phyloP scores from a whole-genome alignment of 345 rosid genomes.

The Populus nigra region DNA sequence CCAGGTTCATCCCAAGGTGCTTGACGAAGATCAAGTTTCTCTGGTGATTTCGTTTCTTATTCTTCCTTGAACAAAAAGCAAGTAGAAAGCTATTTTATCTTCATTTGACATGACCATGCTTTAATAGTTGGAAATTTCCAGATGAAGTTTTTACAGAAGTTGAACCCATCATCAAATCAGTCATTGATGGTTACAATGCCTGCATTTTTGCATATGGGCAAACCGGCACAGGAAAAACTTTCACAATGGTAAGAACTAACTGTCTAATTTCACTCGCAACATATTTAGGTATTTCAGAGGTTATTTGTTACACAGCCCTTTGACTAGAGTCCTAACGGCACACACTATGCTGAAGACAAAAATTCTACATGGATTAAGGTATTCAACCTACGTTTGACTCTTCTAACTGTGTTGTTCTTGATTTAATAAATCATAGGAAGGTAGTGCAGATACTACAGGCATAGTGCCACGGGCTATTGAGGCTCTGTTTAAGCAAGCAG shows the following conservation, averaged over 20 bases:
- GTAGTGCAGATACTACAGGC: slow-evolving; percentile 58
- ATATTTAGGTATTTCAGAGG: too few relatives aligned
- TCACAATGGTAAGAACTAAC: slow-evolving; percentile 56
- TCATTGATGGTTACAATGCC: slow-evolving; percentile 78
- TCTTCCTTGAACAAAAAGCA: not conserved
- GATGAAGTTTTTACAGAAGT: slow-evolving; percentile 77
- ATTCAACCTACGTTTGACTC: not conserved
- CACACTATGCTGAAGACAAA: too few relatives aligned
- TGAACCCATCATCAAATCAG: slow-evolving; percentile 74
- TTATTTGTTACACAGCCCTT: not conserved
- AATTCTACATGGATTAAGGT: not conserved
- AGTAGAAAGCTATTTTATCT: not conserved
- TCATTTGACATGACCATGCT: not conserved
- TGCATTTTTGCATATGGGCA: slow-evolving; percentile 83
- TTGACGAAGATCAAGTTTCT: not conserved
- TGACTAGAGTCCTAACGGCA: too few relatives aligned
- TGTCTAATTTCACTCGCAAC: not conserved
- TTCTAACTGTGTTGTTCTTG: slow-evolving; percentile 4
- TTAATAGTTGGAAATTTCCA: slow-evolving; percentile 29
- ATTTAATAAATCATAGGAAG: slow-evolving; percentile 47
- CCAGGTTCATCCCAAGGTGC: slow-evolving; percentile 73
- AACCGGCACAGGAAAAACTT: slow-evolving; percentile 86
- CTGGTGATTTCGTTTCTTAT: not conserved
- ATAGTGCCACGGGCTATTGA: slow-evolving; percentile 59
- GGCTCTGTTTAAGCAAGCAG: slow-evolving; percentile 56